Base-by-base conservation (phyloP, 1,139 yeast species). In the Saccharomyces hybrid region DNA sequence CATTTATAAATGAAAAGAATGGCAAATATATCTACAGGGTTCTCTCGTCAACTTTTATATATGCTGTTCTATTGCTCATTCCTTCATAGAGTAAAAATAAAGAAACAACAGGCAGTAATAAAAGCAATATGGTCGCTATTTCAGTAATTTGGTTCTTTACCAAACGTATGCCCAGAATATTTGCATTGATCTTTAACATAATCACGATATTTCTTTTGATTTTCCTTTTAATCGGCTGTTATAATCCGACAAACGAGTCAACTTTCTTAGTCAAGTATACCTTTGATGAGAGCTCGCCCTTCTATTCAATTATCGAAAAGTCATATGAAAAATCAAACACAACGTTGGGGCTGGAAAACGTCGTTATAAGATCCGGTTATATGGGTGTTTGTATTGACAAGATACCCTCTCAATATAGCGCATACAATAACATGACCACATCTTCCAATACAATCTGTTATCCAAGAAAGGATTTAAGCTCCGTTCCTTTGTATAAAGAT, bases 321-420 rank as follows among this genome's bases (percentile, higher is more conserved):
- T 62, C 69, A 2, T 67, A 67, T 50, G 50, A 55, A 13, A 44
- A 57, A 3, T 48, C 57, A 5, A 53, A 53, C 8, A 53, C 52
- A 4, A 60, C 66, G 0, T 50, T 49, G 9, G 68, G 67, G 5
- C 52, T 69, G 27, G 65, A 67, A 47, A 52, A 63, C 5, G 57
- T 69, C 11, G 50, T 51, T 8, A 60, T 69, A 14, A 62, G 61
- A 48, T 56, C 67, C 7, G 71, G 71, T 4, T 64, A 65, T 44
- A 58, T 68, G 62, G 71, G 70, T 13, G 61, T 67, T 5, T 69
- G 72, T 52, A 38, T 69, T n/a, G 57, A 58, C 3, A 57, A 66
- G 42, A 42, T 69, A 2, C 72, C 72, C 16, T 51, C 55, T 3
- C 54, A 53, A 23, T 60, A 60, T 29, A 52, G 58, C 42, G 41